phyloP scores from a whole-genome alignment of 2,329 filamentous ascomycete genomes.

The Pseudogymnoascus pannorum region DNA sequence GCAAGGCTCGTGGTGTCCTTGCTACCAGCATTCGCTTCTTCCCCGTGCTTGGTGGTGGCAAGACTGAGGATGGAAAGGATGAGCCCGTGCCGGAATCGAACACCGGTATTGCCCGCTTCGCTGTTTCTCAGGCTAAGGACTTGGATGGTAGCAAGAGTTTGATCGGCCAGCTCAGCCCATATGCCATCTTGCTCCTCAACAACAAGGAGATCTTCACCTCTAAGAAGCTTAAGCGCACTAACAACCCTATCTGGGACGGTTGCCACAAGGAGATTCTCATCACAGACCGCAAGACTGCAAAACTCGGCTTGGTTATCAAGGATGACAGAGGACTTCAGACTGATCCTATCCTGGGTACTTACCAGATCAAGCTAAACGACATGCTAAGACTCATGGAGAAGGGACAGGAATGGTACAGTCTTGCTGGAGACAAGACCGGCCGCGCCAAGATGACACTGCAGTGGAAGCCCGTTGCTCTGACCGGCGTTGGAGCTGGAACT shows the following conservation, averaged over 20 bases:
- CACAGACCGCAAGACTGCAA: constrained; percentile 84
- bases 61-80: constrained; percentile 66
- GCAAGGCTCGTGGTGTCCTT: constrained; percentile 73
- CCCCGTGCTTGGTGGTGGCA: constrained; percentile 71
- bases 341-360: constrained; percentile 81
- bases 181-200: constrained; percentile 81
- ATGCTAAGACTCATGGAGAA: constrained; percentile 86
- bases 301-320: constrained; percentile 86
- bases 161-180: constrained; percentile 85
- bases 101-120: constrained; percentile 90
- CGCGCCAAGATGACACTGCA: constrained; percentile 85
- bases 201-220: constrained; percentile 85
- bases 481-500: constrained; percentile 66
- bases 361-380: constrained; percentile 92
- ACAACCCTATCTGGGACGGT: constrained; percentile 94
- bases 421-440: constrained; percentile 72
- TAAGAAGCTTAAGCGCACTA: constrained; percentile 91
- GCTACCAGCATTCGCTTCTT: constrained; percentile 88
- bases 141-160: constrained; percentile 88
- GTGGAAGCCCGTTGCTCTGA: constrained; percentile 90
- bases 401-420: constrained; percentile 93
- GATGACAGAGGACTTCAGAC: constrained; percentile 81
- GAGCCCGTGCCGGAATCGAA: constrained; percentile 82
- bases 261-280: constrained; percentile 91
- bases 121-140: constrained; percentile 92